Evolutionary conservation across 441 rosid genomes (phyloP).

Genomic region (Jatropha multifida): DNA sequence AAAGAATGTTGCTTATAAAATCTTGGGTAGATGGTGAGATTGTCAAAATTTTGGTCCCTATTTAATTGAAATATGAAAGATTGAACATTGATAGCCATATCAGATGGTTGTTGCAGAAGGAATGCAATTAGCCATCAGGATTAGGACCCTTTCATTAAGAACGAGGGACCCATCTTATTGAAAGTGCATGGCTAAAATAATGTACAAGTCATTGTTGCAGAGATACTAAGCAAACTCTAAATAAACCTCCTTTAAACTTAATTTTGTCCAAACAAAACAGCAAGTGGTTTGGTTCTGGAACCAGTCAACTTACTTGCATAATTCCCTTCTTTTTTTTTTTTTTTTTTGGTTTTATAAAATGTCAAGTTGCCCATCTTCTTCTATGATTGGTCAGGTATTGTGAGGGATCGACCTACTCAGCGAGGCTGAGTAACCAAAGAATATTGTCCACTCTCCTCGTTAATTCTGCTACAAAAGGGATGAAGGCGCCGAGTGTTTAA

Average conservation of each 20-base stretch:
- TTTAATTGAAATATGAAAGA: constrained; percentile 3
- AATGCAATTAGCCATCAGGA: neutral
- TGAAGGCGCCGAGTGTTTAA: too few relatives aligned
- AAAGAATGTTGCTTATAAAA: neutral
- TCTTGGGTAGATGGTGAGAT: constrained; percentile 7
- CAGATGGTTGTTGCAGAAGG: constrained; percentile 26
- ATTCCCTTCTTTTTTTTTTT: constrained; percentile 26
- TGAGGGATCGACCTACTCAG: constrained; percentile 40
- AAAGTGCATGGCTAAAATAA: constrained; percentile 13
- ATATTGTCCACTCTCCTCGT: too few relatives aligned
- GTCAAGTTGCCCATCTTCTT: constrained; percentile 27
- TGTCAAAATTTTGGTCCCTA: constrained; percentile 17
- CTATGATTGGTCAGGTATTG: neutral
- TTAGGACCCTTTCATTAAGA: constrained; percentile 10
- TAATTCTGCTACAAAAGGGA: too few relatives aligned
- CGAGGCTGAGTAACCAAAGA: constrained; percentile 27
- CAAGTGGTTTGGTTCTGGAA: constrained; percentile 37
- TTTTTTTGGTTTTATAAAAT: neutral
- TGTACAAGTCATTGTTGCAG: constrained; percentile 59
- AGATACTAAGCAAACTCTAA: constrained; percentile 43
- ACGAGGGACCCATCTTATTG: constrained; percentile 20
- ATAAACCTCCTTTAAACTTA: constrained; percentile 20
- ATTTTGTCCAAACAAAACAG: constrained; percentile 36
- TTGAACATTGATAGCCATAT: constrained; percentile 9
- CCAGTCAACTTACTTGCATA: constrained; percentile 41